Conservation (phyloP, 306 rosid species). For the Prinsepia uniflora region DNA sequence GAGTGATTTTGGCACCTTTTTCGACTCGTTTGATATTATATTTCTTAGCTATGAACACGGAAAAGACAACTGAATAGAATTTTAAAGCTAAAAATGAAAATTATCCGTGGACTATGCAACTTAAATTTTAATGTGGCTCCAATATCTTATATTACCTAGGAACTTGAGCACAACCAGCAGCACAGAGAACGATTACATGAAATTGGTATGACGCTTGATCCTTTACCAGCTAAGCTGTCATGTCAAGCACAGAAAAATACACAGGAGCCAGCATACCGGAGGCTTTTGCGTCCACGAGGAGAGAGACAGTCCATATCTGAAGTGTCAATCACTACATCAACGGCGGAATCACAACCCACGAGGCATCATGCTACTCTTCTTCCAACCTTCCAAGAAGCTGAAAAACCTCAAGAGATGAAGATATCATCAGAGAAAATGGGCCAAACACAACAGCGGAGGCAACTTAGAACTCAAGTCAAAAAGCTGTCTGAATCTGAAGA, state of each 20-base stretch:
- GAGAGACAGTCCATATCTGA: background rate
- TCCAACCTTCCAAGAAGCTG: constrained; percentile 1
- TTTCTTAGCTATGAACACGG: background rate
- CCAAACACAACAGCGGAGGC: constrained; percentile 5
- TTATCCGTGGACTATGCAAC: background rate
- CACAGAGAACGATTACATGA: background rate
- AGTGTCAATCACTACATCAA: background rate
- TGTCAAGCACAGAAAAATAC: background rate
- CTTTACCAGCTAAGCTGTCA: background rate
- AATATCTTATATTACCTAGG: constrained; percentile 2
- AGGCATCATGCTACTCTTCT: background rate
- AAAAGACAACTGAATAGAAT: background rate
- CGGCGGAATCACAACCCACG: background rate
- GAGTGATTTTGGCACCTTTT: background rate
- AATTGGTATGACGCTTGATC: background rate
- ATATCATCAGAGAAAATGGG: background rate
- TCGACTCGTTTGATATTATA: background rate
- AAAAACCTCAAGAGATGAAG: background rate
- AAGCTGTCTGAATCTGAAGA: background rate
- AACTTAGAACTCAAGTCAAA: background rate
- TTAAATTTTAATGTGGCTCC: background rate
- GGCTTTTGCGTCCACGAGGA: background rate
- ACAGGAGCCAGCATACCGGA: background rate
- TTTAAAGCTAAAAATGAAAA: background rate
- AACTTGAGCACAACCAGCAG: constrained; percentile 4